Base-by-base conservation (phyloP, 768 basidiomycete species). In the Tylopilus plumbeoviolaceoides region DNA sequence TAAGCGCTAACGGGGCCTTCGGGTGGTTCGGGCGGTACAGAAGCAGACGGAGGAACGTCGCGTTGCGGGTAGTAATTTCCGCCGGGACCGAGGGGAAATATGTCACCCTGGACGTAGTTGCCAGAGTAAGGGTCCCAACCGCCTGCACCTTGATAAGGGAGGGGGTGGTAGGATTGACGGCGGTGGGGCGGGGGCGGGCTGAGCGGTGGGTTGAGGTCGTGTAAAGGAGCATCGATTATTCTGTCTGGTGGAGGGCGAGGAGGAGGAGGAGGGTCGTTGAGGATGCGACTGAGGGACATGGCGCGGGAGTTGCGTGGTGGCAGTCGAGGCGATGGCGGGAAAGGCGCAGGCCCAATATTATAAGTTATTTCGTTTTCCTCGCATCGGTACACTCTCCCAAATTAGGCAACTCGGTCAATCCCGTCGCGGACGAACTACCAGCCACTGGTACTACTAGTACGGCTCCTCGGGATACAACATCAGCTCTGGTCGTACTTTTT, bases 401-500 rank as follows among this genome's bases (percentile, higher is more conserved):
- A 63, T 67, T 50, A 44, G 63, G 67, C 42, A 66, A 68, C 49
- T 61, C 58, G 58, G 58, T 59, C 55, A 49, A 44, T 59, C 49
- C 56, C 62, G 65, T 33, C 33, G 33, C 33, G 12, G 33, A 33
- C 33, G 33, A 33, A 14, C 9, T 33, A 33, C 31, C 27, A 28
- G 27, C 8, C 5, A 49, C 40, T n/a, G n/a, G 21, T n/a, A 14
- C 9, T 33, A 33, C 15, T 9, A 20, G 54, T 59, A 78, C 23
- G 62, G 56, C 59, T 83, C 82, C 40, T 81, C 80, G 2, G 91
- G 91, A 58, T 85, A 73, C 54, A 95, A 65, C 93, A 95, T 95
- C 70, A 93, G 67, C 73, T 95, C 92, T 36, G 91, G 91, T 52
- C 89, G 82, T 55, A 94, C 97, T 75, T 93, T 92, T 68, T 82